These are phyloP conservation scores for Capsicum chinense DNA, from an alignment of 257 asterid species.

Conservation along the genomic window DNA sequence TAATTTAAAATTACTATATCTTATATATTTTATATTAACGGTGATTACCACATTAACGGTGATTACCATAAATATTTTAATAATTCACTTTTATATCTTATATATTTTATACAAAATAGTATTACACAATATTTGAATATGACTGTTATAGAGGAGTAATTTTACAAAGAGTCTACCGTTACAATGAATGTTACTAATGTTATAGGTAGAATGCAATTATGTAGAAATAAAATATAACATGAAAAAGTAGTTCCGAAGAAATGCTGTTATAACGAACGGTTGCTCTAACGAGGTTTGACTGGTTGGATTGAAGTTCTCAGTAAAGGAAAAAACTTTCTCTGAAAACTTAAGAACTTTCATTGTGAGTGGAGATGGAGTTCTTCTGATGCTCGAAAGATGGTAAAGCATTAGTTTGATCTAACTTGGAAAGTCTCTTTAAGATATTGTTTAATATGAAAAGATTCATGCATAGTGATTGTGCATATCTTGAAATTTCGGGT, in stretches of 20 bases:
- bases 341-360: background rate
- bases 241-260: background rate
- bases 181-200: background rate
- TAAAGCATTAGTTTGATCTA: background rate
- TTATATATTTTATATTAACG: background rate
- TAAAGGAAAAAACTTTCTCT: background rate
- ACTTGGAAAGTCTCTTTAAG: background rate
- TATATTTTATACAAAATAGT: background rate
- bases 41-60: background rate
- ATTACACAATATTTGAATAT: background rate
- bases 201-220: background rate
- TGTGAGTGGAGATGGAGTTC: background rate
- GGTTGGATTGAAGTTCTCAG: background rate
- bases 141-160: background rate
- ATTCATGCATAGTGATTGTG: background rate
- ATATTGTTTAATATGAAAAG: conserved; percentile 3
- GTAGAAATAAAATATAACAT: background rate
- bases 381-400: background rate
- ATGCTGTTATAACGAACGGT: background rate
- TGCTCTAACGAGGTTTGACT: background rate
- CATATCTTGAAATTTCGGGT: conserved; percentile 3
- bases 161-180: background rate
- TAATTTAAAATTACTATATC: background rate
- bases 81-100: background rate
- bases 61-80: background rate